Conservation (phyloP, 2,329 filamentous ascomycete species). For the Ophiostoma ulmi region DNA sequence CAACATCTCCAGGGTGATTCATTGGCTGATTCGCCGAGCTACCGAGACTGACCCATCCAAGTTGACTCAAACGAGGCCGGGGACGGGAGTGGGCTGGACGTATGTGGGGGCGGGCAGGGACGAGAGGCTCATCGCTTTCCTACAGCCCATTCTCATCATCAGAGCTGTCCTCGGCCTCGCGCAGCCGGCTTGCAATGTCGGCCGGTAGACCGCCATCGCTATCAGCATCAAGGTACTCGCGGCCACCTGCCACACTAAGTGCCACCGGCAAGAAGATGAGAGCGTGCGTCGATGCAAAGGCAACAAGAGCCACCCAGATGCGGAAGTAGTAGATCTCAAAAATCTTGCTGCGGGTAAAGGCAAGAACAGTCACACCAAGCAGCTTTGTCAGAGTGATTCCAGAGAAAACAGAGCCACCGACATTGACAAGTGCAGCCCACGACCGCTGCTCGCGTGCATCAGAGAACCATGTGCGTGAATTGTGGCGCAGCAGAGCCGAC, state of each 20-base stretch:
- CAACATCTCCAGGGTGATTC: neutral
- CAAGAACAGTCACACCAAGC: constrained; percentile 82
- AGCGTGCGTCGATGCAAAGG: constrained; percentile 84
- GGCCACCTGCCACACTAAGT: constrained; percentile 77
- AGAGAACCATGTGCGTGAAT: constrained; percentile 69
- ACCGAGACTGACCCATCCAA: neutral
- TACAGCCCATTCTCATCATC: constrained; percentile 55
- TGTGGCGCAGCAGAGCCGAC: constrained; percentile 72
- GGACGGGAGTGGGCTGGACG: neutral
- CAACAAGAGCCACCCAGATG: constrained; percentile 86
- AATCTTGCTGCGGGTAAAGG: constrained; percentile 95
- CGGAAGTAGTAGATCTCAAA: constrained; percentile 99
- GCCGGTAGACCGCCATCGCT: constrained; percentile 84
- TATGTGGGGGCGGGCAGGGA: neutral
- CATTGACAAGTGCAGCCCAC: constrained; percentile 91
- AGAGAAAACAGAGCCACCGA: constrained; percentile 89
- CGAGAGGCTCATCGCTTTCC: constrained; percentile 2
- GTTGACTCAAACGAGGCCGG: neutral
- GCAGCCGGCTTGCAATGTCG: constrained; percentile 61
- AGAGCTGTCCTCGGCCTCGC: constrained; percentile 67
- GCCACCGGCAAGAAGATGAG: constrained; percentile 88
- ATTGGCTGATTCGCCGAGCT: neutral
- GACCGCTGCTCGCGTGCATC: constrained; percentile 72
- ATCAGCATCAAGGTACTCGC: constrained; percentile 83
- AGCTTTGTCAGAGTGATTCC: constrained; percentile 96